These are phyloP conservation scores for Lanmaoa rubissima DNA, from an alignment of 768 basidiomycete genomes.

Conservation along the genomic window DNA sequence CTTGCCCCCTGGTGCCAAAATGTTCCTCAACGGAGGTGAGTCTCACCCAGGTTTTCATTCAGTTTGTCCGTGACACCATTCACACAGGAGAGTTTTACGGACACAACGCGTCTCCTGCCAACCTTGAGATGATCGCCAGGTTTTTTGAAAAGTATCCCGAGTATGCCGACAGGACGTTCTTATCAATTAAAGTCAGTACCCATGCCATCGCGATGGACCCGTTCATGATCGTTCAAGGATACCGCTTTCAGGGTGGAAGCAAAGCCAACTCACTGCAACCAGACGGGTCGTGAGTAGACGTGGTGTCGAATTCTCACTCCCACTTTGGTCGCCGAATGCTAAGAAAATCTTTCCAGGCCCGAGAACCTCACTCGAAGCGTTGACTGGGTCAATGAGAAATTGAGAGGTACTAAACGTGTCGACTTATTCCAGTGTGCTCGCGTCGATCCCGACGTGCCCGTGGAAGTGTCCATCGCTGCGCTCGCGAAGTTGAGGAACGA, in stretches of 20 bases:
- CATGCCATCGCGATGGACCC: too few species aligned
- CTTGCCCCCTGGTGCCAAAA: constrained; percentile 43
- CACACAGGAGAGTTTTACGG: constrained; percentile 52
- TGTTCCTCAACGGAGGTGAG: constrained; percentile 51
- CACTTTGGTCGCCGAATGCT: too few species aligned
- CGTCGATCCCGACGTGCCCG: constrained; percentile 39
- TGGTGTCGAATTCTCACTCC: too few species aligned
- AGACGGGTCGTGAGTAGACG: constrained; percentile 32
- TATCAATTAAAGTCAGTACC: constrained; percentile 32
- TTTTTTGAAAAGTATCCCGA: constrained; percentile 45
- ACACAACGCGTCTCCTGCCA: constrained; percentile 36
- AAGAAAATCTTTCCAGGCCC: too few species aligned
- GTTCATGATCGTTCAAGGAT: too few species aligned
- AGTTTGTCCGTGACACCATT: too few species aligned
- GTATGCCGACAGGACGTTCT: constrained; percentile 33
- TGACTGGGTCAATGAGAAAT: constrained; percentile 38
- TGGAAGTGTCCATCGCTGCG: constrained; percentile 46
- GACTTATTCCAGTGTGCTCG: constrained; percentile 61
- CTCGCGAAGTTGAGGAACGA: constrained; percentile 39
- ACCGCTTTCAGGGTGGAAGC: constrained; percentile 13
- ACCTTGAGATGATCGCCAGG: constrained; percentile 46
- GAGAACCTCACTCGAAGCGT: constrained; percentile 46
- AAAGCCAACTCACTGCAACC: background rate
- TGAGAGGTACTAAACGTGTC: constrained; percentile 52
- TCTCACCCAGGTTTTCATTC: too few species aligned